These are phyloP conservation scores for Asterochloris erici DNA, from an alignment of 139 green algal genomes.

Conservation along the genomic window DNA sequence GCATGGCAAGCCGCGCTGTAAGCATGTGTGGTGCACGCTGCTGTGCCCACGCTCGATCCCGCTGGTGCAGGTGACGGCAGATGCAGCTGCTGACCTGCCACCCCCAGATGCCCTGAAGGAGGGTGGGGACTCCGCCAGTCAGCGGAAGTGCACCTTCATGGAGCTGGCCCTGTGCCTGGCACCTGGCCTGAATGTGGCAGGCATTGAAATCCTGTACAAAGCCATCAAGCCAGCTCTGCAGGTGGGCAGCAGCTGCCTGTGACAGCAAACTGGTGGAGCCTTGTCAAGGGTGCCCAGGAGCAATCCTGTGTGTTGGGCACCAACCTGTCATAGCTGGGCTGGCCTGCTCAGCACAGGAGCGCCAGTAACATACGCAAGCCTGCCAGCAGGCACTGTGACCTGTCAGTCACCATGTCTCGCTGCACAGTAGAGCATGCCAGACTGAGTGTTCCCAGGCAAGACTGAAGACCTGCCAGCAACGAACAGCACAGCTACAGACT, in stretches of 20 bases:
- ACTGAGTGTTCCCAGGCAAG: no score
- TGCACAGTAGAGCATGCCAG: no score
- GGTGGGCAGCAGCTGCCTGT: conserved; percentile 3
- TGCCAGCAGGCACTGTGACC: no score
- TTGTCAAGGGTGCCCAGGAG: background rate
- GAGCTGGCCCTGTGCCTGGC: conserved; percentile 77
- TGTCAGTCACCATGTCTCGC: no score
- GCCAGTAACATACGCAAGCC: no score
- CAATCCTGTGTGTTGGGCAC: background rate
- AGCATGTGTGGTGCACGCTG: background rate
- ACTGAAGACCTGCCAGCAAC: no score
- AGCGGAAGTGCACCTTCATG: conserved; percentile 74
- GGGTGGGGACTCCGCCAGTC: conserved; percentile 51
- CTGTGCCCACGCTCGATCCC: background rate
- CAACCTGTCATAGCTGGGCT: no score
- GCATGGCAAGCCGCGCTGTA: background rate
- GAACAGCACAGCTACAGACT: background rate
- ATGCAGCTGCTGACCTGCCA: conserved; percentile 50
- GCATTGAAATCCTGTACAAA: conserved; percentile 66
- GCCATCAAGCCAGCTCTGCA: conserved; percentile 47
- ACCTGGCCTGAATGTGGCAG: conserved; percentile 58
- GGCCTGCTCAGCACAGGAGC: no score
- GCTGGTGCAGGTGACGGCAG: conserved; percentile 40
- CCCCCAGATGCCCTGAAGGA: conserved; percentile 51
- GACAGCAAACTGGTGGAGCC: background rate